Base-by-base conservation (phyloP, 2,329 filamentous ascomycete genomes). In the Curvularia sp. region DNA sequence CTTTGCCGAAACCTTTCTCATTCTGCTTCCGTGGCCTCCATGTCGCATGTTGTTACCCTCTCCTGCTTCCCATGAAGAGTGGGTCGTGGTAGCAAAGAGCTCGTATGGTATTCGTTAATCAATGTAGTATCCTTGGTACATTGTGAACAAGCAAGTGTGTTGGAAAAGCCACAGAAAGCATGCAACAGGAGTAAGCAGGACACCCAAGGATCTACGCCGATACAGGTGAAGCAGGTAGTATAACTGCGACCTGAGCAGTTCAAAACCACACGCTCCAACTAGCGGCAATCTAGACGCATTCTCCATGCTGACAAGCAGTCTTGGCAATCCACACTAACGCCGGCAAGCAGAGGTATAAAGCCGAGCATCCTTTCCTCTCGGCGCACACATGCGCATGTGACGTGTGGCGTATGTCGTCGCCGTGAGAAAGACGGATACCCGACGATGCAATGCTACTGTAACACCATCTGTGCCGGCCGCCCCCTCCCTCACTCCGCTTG, bases 361-460 rank as follows among this genome's bases (percentile, higher is more conserved):
- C 34, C 34, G 34, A 36, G 34, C 34, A 36, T 36, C 34, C 34
- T 36, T 36, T 36, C 34, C 34, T 13, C 34, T 36, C 34, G 34
- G 34, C 34, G 34, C 38, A 21, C 18, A 41, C 18, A 2, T 6
- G 38, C 19, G 34, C 34, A 36, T 41, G 38, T 41, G 18, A 41
- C 38, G 19, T 41, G 38, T 41, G 38, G 38, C 38, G 38, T 41
- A 13, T 21, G 38, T 41, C 38, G 19, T 41, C 19, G 38, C n/a
- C 38, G 38, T 19, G 3, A 9, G 10, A 41, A 23, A 23, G 38
- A 19, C 38, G 19, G 38, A 6, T 12, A 12, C 8, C 28, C 30
- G 25, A 49, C 47, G 12, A 27, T 49, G 47, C 47, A 34, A 49
- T 39, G 34, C 30, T 39, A 49, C 34, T 27, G 47, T 36, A 36